Conservation (phyloP, 352 stramenopile species). For the Phytophthora syringae region DNA sequence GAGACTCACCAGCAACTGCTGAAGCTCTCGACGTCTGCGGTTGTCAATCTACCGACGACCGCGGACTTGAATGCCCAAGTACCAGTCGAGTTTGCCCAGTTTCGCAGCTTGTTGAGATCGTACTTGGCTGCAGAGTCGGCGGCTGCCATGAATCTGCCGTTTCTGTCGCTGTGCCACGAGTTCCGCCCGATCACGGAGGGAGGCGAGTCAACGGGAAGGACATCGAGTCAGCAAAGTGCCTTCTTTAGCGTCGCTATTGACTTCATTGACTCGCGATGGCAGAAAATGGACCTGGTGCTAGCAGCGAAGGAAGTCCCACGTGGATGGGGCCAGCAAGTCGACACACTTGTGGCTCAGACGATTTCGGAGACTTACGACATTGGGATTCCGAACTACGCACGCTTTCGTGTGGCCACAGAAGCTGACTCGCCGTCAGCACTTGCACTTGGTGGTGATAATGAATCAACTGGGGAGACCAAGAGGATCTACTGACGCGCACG, state of each 20-base stretch:
- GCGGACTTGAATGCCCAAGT: slow-evolving; percentile 18
- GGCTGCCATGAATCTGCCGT: slow-evolving; percentile 28
- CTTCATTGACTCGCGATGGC: slow-evolving; percentile 46
- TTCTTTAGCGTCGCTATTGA: slow-evolving; percentile 26
- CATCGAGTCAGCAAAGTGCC: slow-evolving; percentile 13
- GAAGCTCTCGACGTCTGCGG: slow-evolving; percentile 5
- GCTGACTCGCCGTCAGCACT: not conserved
- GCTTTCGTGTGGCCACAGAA: slow-evolving; percentile 16
- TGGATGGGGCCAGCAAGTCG: slow-evolving; percentile 23
- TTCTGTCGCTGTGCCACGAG: slow-evolving; percentile 31
- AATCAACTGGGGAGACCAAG: slow-evolving; percentile 12
- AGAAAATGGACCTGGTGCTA: slow-evolving; percentile 33
- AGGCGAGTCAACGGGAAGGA: not conserved
- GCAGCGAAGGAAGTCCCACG: slow-evolving; percentile 23
- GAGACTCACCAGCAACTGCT: slow-evolving; percentile 28
- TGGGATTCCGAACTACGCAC: slow-evolving; percentile 22
- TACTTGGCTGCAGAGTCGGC: slow-evolving; percentile 31
- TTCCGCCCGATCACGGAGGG: slow-evolving; percentile 17
- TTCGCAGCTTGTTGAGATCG: slow-evolving; percentile 17
- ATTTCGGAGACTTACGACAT: slow-evolving; percentile 26
- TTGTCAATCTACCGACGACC: slow-evolving; percentile 7
- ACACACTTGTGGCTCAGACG: slow-evolving; percentile 23
- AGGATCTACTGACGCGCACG: slow-evolving; percentile 30
- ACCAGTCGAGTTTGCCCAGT: slow-evolving; percentile 36
- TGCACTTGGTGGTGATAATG: not conserved